Percentiles rank a stretch among this genome's conserved stretches.
Evolutionary conservation across 345 rosid genomes (phyloP).

Genomic region (Carallia brachiata): DNA sequence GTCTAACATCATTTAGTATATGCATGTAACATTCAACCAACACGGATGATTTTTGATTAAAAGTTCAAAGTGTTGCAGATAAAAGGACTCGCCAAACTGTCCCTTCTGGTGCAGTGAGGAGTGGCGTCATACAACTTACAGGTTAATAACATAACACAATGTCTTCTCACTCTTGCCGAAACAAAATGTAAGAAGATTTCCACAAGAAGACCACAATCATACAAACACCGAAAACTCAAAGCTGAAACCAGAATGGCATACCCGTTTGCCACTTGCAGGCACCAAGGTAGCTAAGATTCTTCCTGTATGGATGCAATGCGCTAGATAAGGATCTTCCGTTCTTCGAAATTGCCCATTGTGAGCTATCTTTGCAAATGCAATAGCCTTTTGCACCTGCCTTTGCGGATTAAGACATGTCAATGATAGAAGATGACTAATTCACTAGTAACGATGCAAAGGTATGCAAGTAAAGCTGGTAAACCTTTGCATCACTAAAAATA

Average conservation of each 20-base stretch:
- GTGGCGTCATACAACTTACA: background rate
- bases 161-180: background rate
- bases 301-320: slow-evolving; percentile 67
- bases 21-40: too few species aligned
- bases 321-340: slow-evolving; percentile 68
- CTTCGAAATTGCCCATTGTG: slow-evolving; percentile 64
- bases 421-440: slow-evolving; percentile 12
- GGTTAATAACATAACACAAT: background rate
- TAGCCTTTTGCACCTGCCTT: slow-evolving; percentile 83
- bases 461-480: slow-evolving; percentile 33
- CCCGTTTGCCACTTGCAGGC: slow-evolving; percentile 55
- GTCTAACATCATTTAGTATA: too few species aligned
- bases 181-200: background rate
- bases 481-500: slow-evolving; percentile 59
- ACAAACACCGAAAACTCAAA: background rate
- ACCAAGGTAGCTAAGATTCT: slow-evolving; percentile 65
- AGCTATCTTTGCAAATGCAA: slow-evolving; percentile 62
- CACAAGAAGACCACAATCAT: background rate
- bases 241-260: slow-evolving; percentile 19
- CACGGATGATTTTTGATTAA: too few species aligned
- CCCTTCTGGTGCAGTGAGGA: background rate
- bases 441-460: background rate
- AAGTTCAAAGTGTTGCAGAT: background rate
- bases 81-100: too few species aligned
- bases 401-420: slow-evolving; percentile 26